phyloP scores from a whole-genome alignment of 495 filamentous ascomycete genomes.

The Trichoderma erinaceum region DNA sequence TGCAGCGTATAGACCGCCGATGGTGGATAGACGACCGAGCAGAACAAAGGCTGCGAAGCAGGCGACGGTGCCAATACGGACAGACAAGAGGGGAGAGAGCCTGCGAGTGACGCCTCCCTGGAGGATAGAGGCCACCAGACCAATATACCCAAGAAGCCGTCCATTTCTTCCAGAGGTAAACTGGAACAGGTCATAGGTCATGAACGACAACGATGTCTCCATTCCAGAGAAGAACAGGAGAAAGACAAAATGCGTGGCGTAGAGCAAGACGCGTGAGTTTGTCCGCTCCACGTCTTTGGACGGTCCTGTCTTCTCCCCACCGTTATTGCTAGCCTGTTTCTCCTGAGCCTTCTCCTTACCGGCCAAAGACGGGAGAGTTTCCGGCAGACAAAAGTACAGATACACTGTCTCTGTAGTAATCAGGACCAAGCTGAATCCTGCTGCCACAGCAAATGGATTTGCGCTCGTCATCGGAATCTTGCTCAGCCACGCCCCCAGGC shows the following conservation, averaged over 20 bases:
- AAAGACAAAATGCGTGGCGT: slow-evolving; percentile 81
- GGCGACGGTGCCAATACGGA: slow-evolving; percentile 70
- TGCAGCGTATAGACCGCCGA: slow-evolving; percentile 67
- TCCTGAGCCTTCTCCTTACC: slow-evolving; percentile 22
- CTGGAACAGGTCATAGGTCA: slow-evolving; percentile 88
- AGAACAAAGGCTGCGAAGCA: slow-evolving; percentile 76
- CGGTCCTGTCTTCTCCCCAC: slow-evolving; percentile 11
- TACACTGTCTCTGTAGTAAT: slow-evolving; percentile 83
- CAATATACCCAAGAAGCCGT: slow-evolving; percentile 85
- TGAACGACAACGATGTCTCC: slow-evolving; percentile 94
- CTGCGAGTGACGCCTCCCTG: slow-evolving; percentile 82
- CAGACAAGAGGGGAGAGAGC: slow-evolving; percentile 67
- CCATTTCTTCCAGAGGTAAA: slow-evolving; percentile 75
- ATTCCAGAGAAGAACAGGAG: slow-evolving; percentile 95
- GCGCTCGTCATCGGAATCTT: slow-evolving; percentile 66
- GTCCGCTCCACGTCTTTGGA: slow-evolving; percentile 43
- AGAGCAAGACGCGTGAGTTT: slow-evolving; percentile 78
- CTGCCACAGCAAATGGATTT: slow-evolving; percentile 91
- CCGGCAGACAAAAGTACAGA: slow-evolving; percentile 79
- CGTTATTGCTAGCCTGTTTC: slow-evolving; percentile 24
- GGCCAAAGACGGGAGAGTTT: slow-evolving; percentile 65
- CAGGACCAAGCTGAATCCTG: slow-evolving; percentile 72
- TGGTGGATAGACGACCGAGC: slow-evolving; percentile 59
- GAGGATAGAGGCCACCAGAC: slow-evolving; percentile 81
- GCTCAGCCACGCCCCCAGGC: slow-evolving; percentile 78